Base-by-base conservation (phyloP, 1,139 yeast species). In the Kodamaea fungicola region DNA sequence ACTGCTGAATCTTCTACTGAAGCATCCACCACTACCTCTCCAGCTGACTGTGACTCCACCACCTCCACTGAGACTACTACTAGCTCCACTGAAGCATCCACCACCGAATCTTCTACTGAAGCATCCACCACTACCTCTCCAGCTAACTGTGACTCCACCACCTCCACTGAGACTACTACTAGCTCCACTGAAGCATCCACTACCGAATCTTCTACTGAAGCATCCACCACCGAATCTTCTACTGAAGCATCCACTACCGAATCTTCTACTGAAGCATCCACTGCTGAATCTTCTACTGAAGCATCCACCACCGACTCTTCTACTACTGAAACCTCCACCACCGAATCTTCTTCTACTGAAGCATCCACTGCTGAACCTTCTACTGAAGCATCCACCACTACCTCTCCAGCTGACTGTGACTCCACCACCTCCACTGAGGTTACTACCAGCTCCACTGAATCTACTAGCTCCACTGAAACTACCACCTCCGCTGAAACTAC, bases 51-150 rank as follows among this genome's bases (percentile, higher is more conserved):
- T 16, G 19, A 16, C 19, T 4, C 26, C 4, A 8, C 26, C 10
- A 23, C 26, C 45, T 2, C 28, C 41, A 21, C 35, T 43, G 2
- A 46, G 41, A 9, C 39, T 34, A 13, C 46, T 46, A 10, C 48
- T 5, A 39, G 44, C 12, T 33, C 42, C 12, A 54, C 58, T 2
- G 50, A 39, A 7, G 19, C n/a, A n/a, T n/a, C n/a, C n/a, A n/a
- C n/a, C n/a, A n/a, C n/a, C n/a, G n/a, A n/a, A n/a, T n/a, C n/a
- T n/a, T n/a, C n/a, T n/a, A n/a, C n/a, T n/a, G n/a, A n/a, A n/a
- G n/a, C n/a, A n/a, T n/a, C n/a, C n/a, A n/a, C n/a, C n/a, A n/a
- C n/a, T n/a, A n/a, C n/a, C n/a, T n/a, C n/a, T n/a, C n/a, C n/a
- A n/a, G n/a, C n/a, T n/a, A n/a, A n/a, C n/a, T n/a, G n/a, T n/a